A percentile compares a stretch with the other conserved stretches of the same genome.
Evolutionary conservation across 768 basidiomycete species (phyloP).

Genomic region (Russula dissimulans): DNA sequence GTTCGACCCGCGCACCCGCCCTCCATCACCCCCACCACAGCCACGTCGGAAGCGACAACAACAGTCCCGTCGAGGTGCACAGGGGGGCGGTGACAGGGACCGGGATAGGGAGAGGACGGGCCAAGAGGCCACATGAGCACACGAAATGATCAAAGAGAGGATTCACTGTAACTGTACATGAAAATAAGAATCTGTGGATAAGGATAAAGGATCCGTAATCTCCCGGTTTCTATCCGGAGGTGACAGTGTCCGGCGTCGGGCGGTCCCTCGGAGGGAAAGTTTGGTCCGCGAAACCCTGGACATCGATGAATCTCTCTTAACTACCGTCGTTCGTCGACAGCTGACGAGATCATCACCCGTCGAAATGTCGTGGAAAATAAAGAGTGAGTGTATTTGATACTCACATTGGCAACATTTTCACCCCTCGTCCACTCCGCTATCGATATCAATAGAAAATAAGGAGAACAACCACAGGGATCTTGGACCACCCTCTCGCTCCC

Average conservation of each 20-base stretch:
- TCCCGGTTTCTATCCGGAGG: not conserved
- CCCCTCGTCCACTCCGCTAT: not conserved
- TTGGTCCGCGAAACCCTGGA: not conserved
- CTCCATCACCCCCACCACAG: slow-evolving; percentile 5
- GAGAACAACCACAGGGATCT: slow-evolving; percentile 50
- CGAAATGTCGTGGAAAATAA: slow-evolving; percentile 51
- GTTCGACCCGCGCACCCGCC: slow-evolving; percentile 3
- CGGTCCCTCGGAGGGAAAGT: no score
- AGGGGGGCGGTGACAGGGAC: not conserved
- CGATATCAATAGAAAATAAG: slow-evolving; percentile 45
- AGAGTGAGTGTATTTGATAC: slow-evolving; percentile 26
- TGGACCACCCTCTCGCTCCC: slow-evolving; percentile 64
- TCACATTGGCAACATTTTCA: not conserved
- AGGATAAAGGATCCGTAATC: not conserved
- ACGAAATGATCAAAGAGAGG: not conserved
- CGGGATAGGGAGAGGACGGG: not conserved
- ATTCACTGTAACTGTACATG: no score
- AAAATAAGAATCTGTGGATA: no score
- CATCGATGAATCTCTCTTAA: slow-evolving; percentile 9
- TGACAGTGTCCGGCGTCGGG: not conserved
- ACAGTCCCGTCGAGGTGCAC: not conserved
- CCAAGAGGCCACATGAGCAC: not conserved
- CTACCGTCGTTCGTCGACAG: not conserved
- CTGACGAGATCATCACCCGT: slow-evolving; percentile 1
- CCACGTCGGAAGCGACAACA: not conserved